Evolutionary conservation across 2,329 filamentous ascomycete genomes (phyloP).

Genomic region (Pestalotiopsis sp.): DNA sequence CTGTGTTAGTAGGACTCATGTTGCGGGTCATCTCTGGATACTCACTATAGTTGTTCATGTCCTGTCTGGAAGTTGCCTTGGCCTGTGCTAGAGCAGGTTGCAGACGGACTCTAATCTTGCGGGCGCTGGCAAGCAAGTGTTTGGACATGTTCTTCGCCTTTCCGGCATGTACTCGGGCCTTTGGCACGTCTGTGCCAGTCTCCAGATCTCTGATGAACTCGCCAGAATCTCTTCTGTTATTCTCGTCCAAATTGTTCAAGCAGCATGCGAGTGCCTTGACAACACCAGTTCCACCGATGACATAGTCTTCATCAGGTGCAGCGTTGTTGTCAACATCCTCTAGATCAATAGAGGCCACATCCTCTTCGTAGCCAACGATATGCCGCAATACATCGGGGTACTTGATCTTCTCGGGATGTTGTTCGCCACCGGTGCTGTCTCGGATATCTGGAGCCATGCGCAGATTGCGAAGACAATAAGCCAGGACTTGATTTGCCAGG

Average conservation of each 20-base stretch:
- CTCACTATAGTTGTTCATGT: slow-evolving; percentile 74
- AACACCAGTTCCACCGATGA: slow-evolving; percentile 92
- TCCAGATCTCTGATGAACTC: slow-evolving; percentile 57
- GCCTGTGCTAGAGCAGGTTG: slow-evolving; percentile 82
- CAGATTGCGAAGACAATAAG: slow-evolving; percentile 91
- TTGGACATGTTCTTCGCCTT: slow-evolving; percentile 94
- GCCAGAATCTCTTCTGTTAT: slow-evolving; percentile 56
- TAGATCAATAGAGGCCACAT: slow-evolving; percentile 43
- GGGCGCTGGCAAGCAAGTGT: slow-evolving; percentile 81
- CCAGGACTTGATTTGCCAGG: slow-evolving; percentile 90
- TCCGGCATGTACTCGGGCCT: slow-evolving; percentile 45
- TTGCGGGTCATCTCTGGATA: slow-evolving; percentile 21
- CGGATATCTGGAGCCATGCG: slow-evolving; percentile 66
- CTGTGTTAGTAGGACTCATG: slow-evolving; percentile 26
- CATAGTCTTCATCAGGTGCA: slow-evolving; percentile 89
- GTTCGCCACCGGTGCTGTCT: slow-evolving; percentile 34
- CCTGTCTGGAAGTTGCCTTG: slow-evolving; percentile 68
- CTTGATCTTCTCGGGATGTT: slow-evolving; percentile 37
- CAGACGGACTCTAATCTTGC: slow-evolving; percentile 83
- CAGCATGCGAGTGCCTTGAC: slow-evolving; percentile 93
- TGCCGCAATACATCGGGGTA: slow-evolving; percentile 85
- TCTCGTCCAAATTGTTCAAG: slow-evolving; percentile 76
- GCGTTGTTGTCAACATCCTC: slow-evolving; percentile 65
- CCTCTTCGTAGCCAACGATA: slow-evolving; percentile 73
- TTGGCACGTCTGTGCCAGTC: slow-evolving; percentile 50